Percentiles rank a stretch among this genome's conserved stretches.
phyloP scores from a whole-genome alignment of 176 grass and related monocot species.

The Paspalum notatum region DNA sequence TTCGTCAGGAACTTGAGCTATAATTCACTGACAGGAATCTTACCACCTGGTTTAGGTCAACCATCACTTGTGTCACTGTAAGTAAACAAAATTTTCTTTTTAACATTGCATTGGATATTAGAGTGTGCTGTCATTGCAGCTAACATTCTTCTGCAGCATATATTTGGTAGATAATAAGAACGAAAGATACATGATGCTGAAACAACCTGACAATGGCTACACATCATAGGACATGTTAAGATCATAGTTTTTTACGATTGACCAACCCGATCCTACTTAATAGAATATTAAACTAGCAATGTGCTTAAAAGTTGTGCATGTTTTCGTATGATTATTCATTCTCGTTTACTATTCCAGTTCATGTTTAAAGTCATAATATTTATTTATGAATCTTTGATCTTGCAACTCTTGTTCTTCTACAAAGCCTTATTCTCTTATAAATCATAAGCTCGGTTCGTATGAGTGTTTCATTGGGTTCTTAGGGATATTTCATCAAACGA shows the following conservation, averaged over 20 bases:
- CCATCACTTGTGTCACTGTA: constrained; percentile 73
- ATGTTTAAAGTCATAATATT: constrained; percentile 2
- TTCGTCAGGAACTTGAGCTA: constrained; percentile 90
- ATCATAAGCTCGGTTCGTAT: not conserved
- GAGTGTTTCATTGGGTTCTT: constrained; percentile 36
- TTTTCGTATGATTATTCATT: not conserved
- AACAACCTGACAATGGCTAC: not conserved
- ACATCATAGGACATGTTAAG: not conserved
- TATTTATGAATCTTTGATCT: not conserved
- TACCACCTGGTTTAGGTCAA: constrained; percentile 84
- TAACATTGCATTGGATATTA: not conserved
- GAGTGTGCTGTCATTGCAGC: not conserved
- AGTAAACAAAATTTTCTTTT: constrained; percentile 42
- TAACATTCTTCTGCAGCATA: constrained; percentile 1
- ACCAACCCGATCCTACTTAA: no score
- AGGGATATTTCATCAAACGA: constrained; percentile 97
- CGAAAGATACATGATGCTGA: not conserved
- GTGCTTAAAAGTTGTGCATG: not conserved
- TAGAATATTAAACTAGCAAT: constrained; percentile 6
- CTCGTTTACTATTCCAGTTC: not conserved
- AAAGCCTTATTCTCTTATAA: not conserved
- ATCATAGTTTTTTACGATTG: constrained; percentile 26
- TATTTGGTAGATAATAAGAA: not conserved
- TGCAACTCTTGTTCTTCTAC: not conserved
- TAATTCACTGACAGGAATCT: constrained; percentile 85